Conservation (phyloP, 441 rosid genomes). For the Jatropha multifida region DNA sequence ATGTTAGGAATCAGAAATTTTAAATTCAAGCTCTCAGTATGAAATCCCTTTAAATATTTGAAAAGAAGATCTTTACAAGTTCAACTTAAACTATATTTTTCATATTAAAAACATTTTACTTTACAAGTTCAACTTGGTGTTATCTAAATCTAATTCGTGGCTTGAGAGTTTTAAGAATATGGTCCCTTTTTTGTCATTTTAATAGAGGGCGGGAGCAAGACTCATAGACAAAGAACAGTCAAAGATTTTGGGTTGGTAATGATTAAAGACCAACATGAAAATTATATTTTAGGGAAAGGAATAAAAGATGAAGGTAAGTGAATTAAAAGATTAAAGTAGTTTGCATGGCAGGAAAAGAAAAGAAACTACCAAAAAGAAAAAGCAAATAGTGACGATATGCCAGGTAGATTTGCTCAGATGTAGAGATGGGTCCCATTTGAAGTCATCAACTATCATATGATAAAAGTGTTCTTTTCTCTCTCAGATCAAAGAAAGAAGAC, state of each 20-base stretch:
- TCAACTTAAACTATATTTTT: too few relatives aligned
- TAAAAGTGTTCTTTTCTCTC: slow-evolving; percentile 39
- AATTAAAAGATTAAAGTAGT: slow-evolving; percentile 22
- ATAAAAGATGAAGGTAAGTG: slow-evolving; percentile 2
- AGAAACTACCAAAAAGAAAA: slow-evolving; percentile 17
- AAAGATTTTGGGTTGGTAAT: slow-evolving; percentile 38
- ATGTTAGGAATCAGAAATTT: too few relatives aligned
- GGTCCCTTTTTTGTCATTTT: too few relatives aligned
- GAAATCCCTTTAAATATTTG: too few relatives aligned
- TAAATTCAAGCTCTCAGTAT: too few relatives aligned
- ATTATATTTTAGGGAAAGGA: slow-evolving; percentile 49
- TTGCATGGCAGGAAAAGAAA: slow-evolving; percentile 30
- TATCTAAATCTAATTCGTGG: too few relatives aligned
- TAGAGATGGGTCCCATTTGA: slow-evolving; percentile 17
- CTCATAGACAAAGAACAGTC: slow-evolving; percentile 24
- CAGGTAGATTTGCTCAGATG: slow-evolving; percentile 38
- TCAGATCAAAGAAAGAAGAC: slow-evolving; percentile 9
- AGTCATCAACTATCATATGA: slow-evolving; percentile 36
- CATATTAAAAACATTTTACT: too few relatives aligned
- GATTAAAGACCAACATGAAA: slow-evolving; percentile 41
- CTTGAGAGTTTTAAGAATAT: too few relatives aligned
- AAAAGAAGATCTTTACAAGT: too few relatives aligned
- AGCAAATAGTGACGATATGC: slow-evolving; percentile 31
- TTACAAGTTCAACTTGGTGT: too few relatives aligned
- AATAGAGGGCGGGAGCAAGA: neutral